phyloP scores from a whole-genome alignment of 768 basidiomycete species.

The Leucocoprinus birnbaumii region DNA sequence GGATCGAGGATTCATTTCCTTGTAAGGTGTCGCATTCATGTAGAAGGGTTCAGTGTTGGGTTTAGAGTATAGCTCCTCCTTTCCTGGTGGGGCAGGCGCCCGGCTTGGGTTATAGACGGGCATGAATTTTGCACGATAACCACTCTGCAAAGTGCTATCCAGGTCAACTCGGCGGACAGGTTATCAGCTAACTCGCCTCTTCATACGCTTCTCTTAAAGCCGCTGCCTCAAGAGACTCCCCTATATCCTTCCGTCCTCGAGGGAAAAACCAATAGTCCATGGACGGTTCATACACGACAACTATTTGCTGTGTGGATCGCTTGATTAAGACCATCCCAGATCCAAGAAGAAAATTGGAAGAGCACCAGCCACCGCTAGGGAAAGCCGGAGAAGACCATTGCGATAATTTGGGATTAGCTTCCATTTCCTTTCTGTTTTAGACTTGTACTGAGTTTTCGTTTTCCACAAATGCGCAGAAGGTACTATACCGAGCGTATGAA shows the following conservation, averaged over 20 bases:
- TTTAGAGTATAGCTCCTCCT: constrained; percentile 3
- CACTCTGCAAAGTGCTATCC: constrained; percentile 34
- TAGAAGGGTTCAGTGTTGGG: constrained; percentile 44
- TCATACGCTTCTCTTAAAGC: constrained; percentile 67
- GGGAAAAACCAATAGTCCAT: constrained; percentile 55
- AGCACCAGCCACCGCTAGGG: constrained; percentile 42
- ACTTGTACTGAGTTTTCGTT: background rate
- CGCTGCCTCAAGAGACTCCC: constrained; percentile 57
- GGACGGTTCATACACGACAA: constrained; percentile 42
- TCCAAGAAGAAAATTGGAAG: constrained; percentile 52
- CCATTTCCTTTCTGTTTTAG: background rate
- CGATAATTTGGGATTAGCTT: constrained; percentile 24
- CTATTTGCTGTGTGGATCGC: constrained; percentile 49
- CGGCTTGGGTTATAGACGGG: constrained; percentile 38
- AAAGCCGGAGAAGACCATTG: constrained; percentile 38
- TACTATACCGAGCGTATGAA: background rate
- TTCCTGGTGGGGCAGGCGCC: constrained; percentile 36
- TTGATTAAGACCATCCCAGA: constrained; percentile 66
- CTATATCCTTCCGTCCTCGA: constrained; percentile 62
- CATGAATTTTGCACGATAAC: constrained; percentile 44
- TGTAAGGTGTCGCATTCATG: constrained; percentile 30
- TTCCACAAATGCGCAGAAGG: background rate
- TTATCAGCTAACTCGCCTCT: constrained; percentile 40
- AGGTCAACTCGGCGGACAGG: background rate
- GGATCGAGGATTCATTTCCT: constrained; percentile 13